phyloP scores from a whole-genome alignment of 73 alveolate species.

The Tetrahymena thermophila region DNA sequence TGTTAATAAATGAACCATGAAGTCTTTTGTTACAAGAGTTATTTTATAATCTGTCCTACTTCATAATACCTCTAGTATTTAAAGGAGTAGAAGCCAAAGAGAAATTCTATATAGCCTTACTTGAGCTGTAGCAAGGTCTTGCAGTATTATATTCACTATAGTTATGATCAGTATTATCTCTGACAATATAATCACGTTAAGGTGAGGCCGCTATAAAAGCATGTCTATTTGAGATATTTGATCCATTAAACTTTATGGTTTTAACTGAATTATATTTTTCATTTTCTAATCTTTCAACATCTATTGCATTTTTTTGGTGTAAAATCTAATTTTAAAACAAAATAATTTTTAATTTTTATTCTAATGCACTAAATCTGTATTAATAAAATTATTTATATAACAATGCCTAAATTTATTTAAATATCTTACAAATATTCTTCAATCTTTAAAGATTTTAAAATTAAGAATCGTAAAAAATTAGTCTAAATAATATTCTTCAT shows the following conservation, averaged over 20 bases:
- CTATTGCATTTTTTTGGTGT: not conserved
- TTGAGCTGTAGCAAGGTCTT: not conserved
- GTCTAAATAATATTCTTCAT: too few species aligned
- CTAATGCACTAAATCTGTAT: too few species aligned
- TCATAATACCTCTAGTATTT: not conserved
- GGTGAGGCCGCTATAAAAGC: not conserved
- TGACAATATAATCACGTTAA: not conserved
- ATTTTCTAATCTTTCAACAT: not conserved
- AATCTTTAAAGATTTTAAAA: too few species aligned
- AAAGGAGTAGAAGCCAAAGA: not conserved
- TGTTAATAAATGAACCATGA: not conserved
- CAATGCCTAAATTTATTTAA: too few species aligned
- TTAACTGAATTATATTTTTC: not conserved
- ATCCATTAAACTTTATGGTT: not conserved
- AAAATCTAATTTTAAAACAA: not conserved
- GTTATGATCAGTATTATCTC: not conserved
- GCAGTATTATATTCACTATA: not conserved
- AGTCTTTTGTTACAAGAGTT: not conserved
- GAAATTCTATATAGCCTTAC: not conserved
- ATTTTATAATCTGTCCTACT: not conserved
- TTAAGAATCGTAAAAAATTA: too few species aligned
- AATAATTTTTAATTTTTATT: too few species aligned
- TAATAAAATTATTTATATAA: too few species aligned
- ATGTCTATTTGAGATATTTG: not conserved
- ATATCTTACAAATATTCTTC: too few species aligned